Evolutionary conservation across 164 flowering plant genomes (phyloP).

Genomic region (Brasenia schreberi): DNA sequence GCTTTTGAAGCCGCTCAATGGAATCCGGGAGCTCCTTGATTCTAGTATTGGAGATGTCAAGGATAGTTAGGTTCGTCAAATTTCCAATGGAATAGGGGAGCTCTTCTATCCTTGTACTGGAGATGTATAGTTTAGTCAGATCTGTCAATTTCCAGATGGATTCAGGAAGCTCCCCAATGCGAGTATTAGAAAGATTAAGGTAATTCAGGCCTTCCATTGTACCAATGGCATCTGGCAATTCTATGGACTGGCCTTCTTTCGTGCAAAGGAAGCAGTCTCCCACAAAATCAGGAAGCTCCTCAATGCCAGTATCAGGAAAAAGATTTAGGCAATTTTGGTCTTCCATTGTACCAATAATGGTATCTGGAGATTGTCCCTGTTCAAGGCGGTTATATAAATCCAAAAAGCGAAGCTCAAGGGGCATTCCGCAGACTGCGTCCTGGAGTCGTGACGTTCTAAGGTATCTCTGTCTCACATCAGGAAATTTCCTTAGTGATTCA

Average conservation of each 20-base stretch:
- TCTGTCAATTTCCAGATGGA: conserved; percentile 3
- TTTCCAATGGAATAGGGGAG: not conserved
- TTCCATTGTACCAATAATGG: too few species aligned
- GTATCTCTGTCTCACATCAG: too few species aligned
- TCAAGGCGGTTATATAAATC: too few species aligned
- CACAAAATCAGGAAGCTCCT: not conserved
- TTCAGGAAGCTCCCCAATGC: conserved; percentile 3
- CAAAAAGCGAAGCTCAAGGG: too few species aligned
- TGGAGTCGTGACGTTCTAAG: too few species aligned
- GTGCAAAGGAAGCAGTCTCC: not conserved
- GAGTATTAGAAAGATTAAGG: not conserved
- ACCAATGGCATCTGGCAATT: conserved; percentile 1
- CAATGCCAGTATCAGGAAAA: not conserved
- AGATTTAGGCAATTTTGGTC: too few species aligned
- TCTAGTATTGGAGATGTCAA: not conserved
- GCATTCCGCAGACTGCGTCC: too few species aligned
- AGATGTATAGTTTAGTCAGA: not conserved
- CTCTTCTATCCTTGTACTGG: not conserved
- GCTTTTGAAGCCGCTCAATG: conserved; percentile 3
- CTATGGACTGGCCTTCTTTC: not conserved
- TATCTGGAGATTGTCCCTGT: too few species aligned
- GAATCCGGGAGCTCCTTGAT: conserved; percentile 2
- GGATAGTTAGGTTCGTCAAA: not conserved
- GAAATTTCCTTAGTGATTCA: too few species aligned
- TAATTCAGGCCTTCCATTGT: not conserved